phyloP scores from a whole-genome alignment of 2,329 filamentous ascomycete species.

The Gremmenia infestans region DNA sequence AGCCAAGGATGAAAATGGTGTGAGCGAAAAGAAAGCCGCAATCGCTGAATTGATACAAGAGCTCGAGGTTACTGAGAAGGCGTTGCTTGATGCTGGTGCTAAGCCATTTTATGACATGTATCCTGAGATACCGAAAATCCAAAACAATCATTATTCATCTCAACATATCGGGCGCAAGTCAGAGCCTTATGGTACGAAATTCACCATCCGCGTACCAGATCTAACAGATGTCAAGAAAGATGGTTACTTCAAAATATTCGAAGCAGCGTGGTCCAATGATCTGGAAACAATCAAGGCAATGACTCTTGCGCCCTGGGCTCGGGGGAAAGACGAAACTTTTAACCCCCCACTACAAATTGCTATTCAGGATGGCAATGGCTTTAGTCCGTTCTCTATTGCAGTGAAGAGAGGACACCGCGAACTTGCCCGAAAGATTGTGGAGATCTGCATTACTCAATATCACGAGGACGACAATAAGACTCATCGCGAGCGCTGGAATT shows the following conservation, averaged over 20 bases:
- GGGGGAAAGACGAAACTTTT: conserved; percentile 40
- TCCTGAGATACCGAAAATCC: conserved; percentile 40
- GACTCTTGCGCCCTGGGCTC: conserved; percentile 54
- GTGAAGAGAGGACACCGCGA: conserved; percentile 60
- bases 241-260: conserved; percentile 64
- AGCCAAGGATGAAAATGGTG: conserved; percentile 30
- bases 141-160: background rate
- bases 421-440: conserved; percentile 60
- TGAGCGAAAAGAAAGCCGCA: conserved; percentile 50
- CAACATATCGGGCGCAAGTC: background rate
- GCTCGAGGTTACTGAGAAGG: conserved; percentile 50
- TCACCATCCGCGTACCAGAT: conserved; percentile 31
- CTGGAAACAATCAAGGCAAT: conserved; percentile 59
- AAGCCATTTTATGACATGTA: conserved; percentile 64
- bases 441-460: conserved; percentile 67
- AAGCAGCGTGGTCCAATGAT: conserved; percentile 71
- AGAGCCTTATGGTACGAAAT: conserved; percentile 15
- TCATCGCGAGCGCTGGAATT: conserved; percentile 34
- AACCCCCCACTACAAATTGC: conserved; percentile 61
- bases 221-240: conserved; percentile 48
- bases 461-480: conserved; percentile 39
- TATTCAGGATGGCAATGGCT: conserved; percentile 43
- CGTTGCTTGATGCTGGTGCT: conserved; percentile 52
- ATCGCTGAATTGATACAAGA: conserved; percentile 46
- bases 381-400: conserved; percentile 61